phyloP scores from a whole-genome alignment of 257 asterid species.

The Nicotiana obtusifolia region DNA sequence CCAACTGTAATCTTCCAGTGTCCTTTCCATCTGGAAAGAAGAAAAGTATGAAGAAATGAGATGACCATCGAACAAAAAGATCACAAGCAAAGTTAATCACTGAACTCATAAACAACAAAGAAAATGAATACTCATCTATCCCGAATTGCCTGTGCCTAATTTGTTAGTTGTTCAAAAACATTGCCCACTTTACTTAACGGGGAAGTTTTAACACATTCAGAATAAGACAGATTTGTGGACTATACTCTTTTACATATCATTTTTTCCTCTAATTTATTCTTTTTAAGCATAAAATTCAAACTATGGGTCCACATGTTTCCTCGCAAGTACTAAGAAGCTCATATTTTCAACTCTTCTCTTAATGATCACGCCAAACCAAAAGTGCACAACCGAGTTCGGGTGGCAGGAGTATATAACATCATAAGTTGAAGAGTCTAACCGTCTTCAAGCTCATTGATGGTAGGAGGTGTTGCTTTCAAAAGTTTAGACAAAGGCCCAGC shows the following conservation, averaged over 20 bases:
- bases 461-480: constrained; percentile 60
- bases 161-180: neutral
- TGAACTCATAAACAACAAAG: constrained; percentile 4
- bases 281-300: neutral
- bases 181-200: neutral
- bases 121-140: constrained; percentile 9
- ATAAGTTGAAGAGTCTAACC: constrained; percentile 23
- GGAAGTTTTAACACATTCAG: neutral
- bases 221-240: neutral
- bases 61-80: constrained; percentile 2
- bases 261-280: neutral
- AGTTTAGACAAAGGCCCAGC: constrained; percentile 84
- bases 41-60: neutral
- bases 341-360: neutral
- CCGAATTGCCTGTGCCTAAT: neutral
- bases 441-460: constrained; percentile 44
- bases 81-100: constrained; percentile 16
- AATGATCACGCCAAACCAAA: neutral
- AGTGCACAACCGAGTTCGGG: neutral
- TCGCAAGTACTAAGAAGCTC: neutral
- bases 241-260: neutral
- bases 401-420: constrained; percentile 3
- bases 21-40: constrained; percentile 49
- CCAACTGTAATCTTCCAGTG: constrained; percentile 49
- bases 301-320: neutral